Evolutionary conservation across 2,329 filamentous ascomycete species (phyloP), one percentile per base, ranked within the genome.

Genomic region (Venturia effusa): DNA sequence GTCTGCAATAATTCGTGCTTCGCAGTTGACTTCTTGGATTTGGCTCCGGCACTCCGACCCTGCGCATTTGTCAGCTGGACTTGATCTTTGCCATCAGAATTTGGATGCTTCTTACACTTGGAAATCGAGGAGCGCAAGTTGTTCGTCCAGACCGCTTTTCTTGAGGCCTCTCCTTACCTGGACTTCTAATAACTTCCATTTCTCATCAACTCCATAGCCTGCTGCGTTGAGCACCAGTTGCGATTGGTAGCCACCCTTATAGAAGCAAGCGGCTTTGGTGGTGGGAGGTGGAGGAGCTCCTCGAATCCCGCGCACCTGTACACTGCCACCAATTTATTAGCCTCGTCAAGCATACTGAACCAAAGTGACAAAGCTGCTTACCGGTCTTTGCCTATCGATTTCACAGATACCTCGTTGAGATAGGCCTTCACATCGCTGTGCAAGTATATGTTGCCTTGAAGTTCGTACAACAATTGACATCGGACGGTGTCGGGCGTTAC

Each of bases 401-500:
- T 77, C 66, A 86, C 81, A 63, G 74, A 77, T 41, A 83, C 72
- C n/a, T 78, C 73, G 60, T 77, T 72, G 19, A 85, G 72, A 17
- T 81, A 68, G 0, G 82, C 82, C 0, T 79, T 83, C 37, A 84
- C 82, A 66, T 84, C 83, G 0, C 78, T 80, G 71, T 84, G 83
- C 74, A 78, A 81, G 68, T 85, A 85, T 74, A 77, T 79, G 0
- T 79, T 79, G 5, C 81, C 81, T 67, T 82, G 80, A 19, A 83
- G 78, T 69, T 83, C 81, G 67, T 83, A 83, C 3, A 83, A 68
- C 5, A 83, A 71, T 66, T 83, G 81, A 17, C 76, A 78, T 0
- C 75, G 75, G 66, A 78, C 79, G 1, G 80, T 83, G 62, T 81
- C 78, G 4, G 77, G 75, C 3, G 74, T 70, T 24, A 74, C 70